Evolutionary conservation across 176 grass and related monocot genomes (phyloP), one percentile per base, ranked within the genome.

Genomic region (Thinopyrum elongatum): DNA sequence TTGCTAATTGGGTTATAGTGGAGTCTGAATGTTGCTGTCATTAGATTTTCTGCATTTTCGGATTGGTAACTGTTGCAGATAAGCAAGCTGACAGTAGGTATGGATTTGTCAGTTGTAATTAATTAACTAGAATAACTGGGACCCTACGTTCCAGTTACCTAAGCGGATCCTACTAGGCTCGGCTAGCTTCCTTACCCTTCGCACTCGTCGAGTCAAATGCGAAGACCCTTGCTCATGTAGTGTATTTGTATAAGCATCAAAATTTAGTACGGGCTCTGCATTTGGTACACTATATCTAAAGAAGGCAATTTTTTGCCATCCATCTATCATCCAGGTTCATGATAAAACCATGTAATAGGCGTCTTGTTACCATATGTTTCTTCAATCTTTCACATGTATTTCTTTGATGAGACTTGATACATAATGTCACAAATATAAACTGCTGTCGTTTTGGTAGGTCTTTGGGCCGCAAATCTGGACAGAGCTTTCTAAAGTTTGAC

Each of bases 401-500:
- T 35, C 62, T 46, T 42, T 84, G 17, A 64, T 26, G 0, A 12
- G 3, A 30, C 8, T 65, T 76, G 21, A 85, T 85, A 21, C 13
- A 51, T 38, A 51, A 77, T 67, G 38, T 55, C 29, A 76, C 21
- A 53, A 53, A 74, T 66, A 65, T 76, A 7, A 77, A 65, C 60
- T 67, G 29, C 10, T 85, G 41, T 67, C 66, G 27, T 44, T 77
- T 53, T 33, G 30, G 42, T 65, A 85, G 83, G 73, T 47, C 27
- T 55, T 79, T 34, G 58, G 13, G 17, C 65, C 28, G 42, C 22
- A 29, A 68, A 73, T 87, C 72, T n/a, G 4, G 64, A 38, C 21
- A 33, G 58, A 42, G 10, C 8, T 29, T 71, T 83, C 42, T 65
- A 65, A 73, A 83, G 15, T 57, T 87, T 83, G 44, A 79, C 16